Percentiles rank a stretch among this genome's conserved stretches.
Conservation (phyloP, 306 rosid genomes). For the Inga oerstediana region DNA sequence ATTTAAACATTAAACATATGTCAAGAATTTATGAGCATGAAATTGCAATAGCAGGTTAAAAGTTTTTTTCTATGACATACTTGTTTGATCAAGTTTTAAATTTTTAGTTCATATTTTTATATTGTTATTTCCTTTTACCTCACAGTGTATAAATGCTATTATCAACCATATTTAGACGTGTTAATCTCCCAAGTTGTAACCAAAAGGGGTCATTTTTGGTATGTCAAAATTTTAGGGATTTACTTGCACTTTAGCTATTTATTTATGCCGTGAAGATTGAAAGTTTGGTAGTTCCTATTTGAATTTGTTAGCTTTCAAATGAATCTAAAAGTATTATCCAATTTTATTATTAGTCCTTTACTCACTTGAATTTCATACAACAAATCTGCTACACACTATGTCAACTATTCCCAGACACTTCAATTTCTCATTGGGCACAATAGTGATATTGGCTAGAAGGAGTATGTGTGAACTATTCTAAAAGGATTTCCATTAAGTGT, state of each 20-base stretch:
- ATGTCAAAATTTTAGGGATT: background rate
- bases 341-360: background rate
- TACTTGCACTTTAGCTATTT: background rate
- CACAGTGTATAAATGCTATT: no score
- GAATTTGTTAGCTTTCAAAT: background rate
- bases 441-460: no score
- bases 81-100: no score
- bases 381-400: conserved; percentile 75
- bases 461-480: no score
- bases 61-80: no score
- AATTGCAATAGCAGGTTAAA: no score
- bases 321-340: background rate
- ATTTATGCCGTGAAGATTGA: background rate
- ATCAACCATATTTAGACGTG: no score
- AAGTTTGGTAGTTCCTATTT: conserved; percentile 1
- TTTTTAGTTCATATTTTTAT: background rate
- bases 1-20: no score
- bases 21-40: no score
- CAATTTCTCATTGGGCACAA: conserved; percentile 54
- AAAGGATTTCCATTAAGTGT: no score
- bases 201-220: background rate
- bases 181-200: background rate
- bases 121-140: background rate
- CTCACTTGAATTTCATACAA: conserved; percentile 21
- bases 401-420: conserved; percentile 65